A percentile compares a stretch with the other conserved stretches of the same genome.
phyloP scores from a whole-genome alignment of 73 alveolate genomes.

The Tetrahymena elliotti region DNA sequence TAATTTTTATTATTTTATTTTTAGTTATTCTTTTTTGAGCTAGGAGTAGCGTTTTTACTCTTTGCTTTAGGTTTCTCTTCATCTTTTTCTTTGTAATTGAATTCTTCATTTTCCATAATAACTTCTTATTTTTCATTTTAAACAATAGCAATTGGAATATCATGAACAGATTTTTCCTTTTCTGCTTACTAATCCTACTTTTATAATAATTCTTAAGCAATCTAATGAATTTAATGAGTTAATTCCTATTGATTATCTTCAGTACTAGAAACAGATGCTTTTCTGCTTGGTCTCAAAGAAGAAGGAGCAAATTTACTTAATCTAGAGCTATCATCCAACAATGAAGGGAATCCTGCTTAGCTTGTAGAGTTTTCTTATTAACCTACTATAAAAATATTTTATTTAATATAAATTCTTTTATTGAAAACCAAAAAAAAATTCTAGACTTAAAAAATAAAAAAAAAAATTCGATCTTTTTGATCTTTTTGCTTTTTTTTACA shows the following conservation, averaged over 20 bases:
- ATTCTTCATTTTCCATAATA: neutral
- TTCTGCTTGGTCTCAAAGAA: neutral
- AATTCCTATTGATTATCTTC: neutral
- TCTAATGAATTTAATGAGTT: neutral
- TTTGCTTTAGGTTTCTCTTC: neutral
- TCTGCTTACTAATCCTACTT: neutral
- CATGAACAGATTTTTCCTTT: neutral
- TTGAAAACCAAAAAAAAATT: too few species aligned
- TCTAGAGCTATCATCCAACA: neutral
- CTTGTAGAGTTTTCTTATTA: neutral
- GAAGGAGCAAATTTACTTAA: neutral
- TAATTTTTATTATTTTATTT: neutral
- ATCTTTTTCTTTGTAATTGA: neutral
- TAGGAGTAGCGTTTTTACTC: neutral
- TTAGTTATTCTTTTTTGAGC: neutral
- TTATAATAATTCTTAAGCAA: neutral
- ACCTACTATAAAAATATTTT: neutral
- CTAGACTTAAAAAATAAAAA: neutral
- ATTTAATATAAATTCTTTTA: neutral
- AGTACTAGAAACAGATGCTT: neutral
- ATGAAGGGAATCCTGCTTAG: neutral
- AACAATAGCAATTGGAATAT: too few species aligned
- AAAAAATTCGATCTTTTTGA: too few species aligned
- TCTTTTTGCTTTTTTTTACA: neutral
- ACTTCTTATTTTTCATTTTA: neutral